phyloP scores from a whole-genome alignment of 2,329 filamentous ascomycete species.

The Aureobasidium sp. region DNA sequence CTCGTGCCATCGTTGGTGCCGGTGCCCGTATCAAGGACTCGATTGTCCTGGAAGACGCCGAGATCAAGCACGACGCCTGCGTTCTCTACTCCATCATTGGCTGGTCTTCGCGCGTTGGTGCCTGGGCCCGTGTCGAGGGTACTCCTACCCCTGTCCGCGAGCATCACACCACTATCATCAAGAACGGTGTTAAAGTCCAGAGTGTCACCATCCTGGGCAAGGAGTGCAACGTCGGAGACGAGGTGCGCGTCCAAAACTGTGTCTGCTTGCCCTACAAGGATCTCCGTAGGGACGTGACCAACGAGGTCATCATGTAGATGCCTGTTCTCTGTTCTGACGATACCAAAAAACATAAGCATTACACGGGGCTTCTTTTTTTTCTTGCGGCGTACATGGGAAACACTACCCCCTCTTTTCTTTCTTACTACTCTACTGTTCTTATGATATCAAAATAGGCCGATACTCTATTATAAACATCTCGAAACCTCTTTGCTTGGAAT shows the following conservation, averaged over 20 bases:
- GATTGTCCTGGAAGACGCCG: conserved; percentile 87
- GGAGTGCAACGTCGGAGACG: conserved; percentile 88
- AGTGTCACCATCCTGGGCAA: conserved; percentile 96
- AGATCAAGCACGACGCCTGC: conserved; percentile 95
- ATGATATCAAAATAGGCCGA: conserved; percentile 3
- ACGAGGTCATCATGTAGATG: conserved; percentile 81
- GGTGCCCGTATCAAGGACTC: conserved; percentile 92
- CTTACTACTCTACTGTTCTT: background rate
- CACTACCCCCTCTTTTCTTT: background rate
- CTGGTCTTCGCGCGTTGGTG: conserved; percentile 90
- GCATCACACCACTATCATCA: conserved; percentile 90
- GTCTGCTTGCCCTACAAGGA: conserved; percentile 97
- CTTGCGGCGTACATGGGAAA: background rate
- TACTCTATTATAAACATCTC: background rate
- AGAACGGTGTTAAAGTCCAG: conserved; percentile 98
- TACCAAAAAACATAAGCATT: background rate
- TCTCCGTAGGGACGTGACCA: conserved; percentile 83
- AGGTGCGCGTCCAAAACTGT: conserved; percentile 95
- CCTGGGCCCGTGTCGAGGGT: conserved; percentile 97
- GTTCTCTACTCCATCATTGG: conserved; percentile 94
- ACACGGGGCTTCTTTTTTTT: background rate
- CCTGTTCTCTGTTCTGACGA: background rate
- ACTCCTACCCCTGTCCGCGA: conserved; percentile 80
- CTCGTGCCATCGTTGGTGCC: conserved; percentile 74
- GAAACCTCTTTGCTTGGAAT: background rate